Evolutionary conservation across 2,329 filamentous ascomycete species (phyloP).

Genomic region (Colletotrichum scovillei): DNA sequence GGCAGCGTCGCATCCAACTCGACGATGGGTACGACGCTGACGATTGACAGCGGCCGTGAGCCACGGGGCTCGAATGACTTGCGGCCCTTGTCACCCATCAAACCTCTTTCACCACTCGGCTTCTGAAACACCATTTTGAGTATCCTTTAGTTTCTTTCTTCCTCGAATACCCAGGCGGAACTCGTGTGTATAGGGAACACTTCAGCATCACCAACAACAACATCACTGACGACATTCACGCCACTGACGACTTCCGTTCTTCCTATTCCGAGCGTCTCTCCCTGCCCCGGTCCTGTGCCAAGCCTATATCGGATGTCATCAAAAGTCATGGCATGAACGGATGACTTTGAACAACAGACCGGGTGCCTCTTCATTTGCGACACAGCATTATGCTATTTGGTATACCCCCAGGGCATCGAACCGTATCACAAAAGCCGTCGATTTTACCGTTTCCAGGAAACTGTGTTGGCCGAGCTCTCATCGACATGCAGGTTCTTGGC

Average conservation of each 20-base stretch:
- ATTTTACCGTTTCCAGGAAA: constrained; percentile 36
- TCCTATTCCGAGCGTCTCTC: neutral
- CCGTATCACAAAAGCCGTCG: constrained; percentile 35
- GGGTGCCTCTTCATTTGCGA: constrained; percentile 29
- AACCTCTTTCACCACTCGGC: constrained; percentile 72
- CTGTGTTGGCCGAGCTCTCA: constrained; percentile 23
- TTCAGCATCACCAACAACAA: constrained; percentile 23
- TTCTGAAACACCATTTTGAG: constrained; percentile 51
- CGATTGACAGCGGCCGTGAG: constrained; percentile 56
- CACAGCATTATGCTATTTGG: constrained; percentile 33
- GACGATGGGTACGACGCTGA: constrained; percentile 58
- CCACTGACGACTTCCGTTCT: constrained; percentile 45
- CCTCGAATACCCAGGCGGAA: constrained; percentile 35
- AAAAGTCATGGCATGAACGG: neutral
- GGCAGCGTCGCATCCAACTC: constrained; percentile 57
- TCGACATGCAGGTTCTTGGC: constrained; percentile 12
- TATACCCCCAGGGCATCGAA: constrained; percentile 35
- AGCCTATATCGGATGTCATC: neutral
- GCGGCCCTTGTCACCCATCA: constrained; percentile 72
- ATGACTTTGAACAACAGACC: neutral
- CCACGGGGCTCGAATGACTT: constrained; percentile 55
- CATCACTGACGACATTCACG: constrained; percentile 47
- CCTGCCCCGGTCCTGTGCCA: neutral
- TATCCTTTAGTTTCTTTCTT: constrained; percentile 36
- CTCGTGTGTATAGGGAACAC: constrained; percentile 28